Evolutionary conservation across 805 yeast species (phyloP), one percentile per base, ranked within the genome.

Genomic region (Ogataea pini): DNA sequence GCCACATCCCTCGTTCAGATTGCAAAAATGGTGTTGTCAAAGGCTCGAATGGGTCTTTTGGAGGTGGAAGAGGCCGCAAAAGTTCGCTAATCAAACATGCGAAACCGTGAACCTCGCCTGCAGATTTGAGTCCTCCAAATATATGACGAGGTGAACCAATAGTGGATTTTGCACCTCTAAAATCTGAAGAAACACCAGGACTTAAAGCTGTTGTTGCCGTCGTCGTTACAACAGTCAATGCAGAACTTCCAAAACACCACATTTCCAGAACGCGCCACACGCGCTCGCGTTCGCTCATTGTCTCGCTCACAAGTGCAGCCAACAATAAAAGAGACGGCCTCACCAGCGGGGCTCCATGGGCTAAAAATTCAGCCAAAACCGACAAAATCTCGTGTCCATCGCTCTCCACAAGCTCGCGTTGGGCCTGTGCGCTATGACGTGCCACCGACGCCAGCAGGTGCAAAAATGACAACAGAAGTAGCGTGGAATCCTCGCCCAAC

Each of bases 401-500:
- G 50, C 70, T 65, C 42, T 63, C 63, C 7, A 65, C 47, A 19
- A 69, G 56, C 42, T 66, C 70, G 9, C 53, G 44, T 39, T 63
- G 58, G 4, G 72, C 70, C 22, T 60, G 58, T 1, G 57, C 61
- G 51, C 75, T 71, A 55, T 77, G 69, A 3, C 61, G 60, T 1
- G 83, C 73, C 24, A 82, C 79, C 44, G 77, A 75, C 7, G 77
- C 72, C 2, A 90, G 70, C 42, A 94, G 68, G 20, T 86, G 82
- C 49, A 89, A 71, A 56, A 87, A 82, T 0, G 96, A 86, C 0
- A 91, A 78, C 6, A 90, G 71, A 45, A 87, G 82, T 7, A 89
- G 76, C 7, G 88, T 69, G 0, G 91, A 85, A 62, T 90, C 97
- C 54, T 89, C 96, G 29, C 87, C 86, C 27, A 90, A 70, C 44